phyloP scores from a whole-genome alignment of 176 grass and related monocot genomes.

The Carex littledalei region DNA sequence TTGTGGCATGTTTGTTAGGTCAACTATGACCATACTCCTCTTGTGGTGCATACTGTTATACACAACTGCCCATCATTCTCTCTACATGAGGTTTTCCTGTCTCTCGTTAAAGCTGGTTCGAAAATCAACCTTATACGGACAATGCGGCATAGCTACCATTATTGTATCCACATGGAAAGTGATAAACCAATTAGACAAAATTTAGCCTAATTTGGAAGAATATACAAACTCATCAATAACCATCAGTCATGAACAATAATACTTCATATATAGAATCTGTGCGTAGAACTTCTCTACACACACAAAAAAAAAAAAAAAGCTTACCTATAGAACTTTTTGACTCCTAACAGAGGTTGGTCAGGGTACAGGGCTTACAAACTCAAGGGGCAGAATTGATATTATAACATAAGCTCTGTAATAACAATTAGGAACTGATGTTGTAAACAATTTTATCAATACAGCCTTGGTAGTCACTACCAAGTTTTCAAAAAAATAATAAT shows the following conservation, averaged over 20 bases:
- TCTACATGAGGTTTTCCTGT: not conserved
- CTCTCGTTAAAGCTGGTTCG: not conserved
- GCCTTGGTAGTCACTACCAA: too few relatives aligned
- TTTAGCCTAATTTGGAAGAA: not conserved
- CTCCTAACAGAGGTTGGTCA: not conserved
- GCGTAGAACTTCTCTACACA: not conserved
- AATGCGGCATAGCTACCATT: not conserved
- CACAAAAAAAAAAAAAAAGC: not conserved
- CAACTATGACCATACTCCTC: not conserved
- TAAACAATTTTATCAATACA: too few relatives aligned
- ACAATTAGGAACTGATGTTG: too few relatives aligned
- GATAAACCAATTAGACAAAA: not conserved
- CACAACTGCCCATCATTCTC: not conserved
- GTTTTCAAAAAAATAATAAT: not conserved
- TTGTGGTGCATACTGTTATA: not conserved
- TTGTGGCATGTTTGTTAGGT: slow-evolving; percentile 13
- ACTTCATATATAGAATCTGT: too few relatives aligned
- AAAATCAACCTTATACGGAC: not conserved
- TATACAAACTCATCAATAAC: not conserved
- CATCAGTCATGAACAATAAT: not conserved
- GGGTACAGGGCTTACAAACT: too few relatives aligned
- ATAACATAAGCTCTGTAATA: too few relatives aligned
- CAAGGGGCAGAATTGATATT: too few relatives aligned
- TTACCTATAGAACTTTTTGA: not conserved
- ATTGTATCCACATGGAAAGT: not conserved